phyloP scores from a whole-genome alignment of 1,284 basidiomycete species.

The Dichomitus squalens region DNA sequence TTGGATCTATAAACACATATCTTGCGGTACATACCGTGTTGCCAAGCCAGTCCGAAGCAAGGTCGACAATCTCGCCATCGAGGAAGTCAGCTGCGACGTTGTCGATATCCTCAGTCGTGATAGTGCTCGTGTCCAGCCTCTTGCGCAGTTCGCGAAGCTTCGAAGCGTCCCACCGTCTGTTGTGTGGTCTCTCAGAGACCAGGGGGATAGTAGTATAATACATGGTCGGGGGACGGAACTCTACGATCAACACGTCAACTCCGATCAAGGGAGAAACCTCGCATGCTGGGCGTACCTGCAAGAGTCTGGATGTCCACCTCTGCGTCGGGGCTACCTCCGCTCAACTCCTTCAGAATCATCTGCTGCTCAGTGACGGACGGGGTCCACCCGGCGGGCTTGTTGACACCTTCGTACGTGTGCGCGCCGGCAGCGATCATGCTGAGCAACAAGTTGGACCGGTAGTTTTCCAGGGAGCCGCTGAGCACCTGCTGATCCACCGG shows the following conservation, averaged over 20 bases:
- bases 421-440: conserved; percentile 89
- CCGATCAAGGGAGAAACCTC: neutral
- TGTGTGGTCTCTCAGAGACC: conserved; percentile 81
- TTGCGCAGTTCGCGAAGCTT: conserved; percentile 94
- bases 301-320: conserved; percentile 84
- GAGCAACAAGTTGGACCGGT: conserved; percentile 86
- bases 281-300: conserved; percentile 59
- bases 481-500: conserved; percentile 91
- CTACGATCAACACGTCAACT: conserved; percentile 40
- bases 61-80: conserved; percentile 89
- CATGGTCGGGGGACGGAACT: conserved; percentile 85
- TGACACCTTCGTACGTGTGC: conserved; percentile 64
- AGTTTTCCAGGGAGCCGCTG: conserved; percentile 90
- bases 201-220: conserved; percentile 93
- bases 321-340: conserved; percentile 74
- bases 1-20: conserved; percentile 3
- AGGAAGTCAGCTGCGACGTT: conserved; percentile 87
- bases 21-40: conserved; percentile 77
- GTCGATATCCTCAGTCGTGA: conserved; percentile 89
- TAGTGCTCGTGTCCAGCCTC: conserved; percentile 81
- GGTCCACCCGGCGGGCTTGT: conserved; percentile 63
- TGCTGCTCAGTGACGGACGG: conserved; percentile 87
- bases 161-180: conserved; percentile 91
- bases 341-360: conserved; percentile 93
- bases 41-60: conserved; percentile 98